These are phyloP conservation scores for Pleoardoris graminearum DNA, from an alignment of 2,329 filamentous ascomycete species.

Conservation along the genomic window DNA sequence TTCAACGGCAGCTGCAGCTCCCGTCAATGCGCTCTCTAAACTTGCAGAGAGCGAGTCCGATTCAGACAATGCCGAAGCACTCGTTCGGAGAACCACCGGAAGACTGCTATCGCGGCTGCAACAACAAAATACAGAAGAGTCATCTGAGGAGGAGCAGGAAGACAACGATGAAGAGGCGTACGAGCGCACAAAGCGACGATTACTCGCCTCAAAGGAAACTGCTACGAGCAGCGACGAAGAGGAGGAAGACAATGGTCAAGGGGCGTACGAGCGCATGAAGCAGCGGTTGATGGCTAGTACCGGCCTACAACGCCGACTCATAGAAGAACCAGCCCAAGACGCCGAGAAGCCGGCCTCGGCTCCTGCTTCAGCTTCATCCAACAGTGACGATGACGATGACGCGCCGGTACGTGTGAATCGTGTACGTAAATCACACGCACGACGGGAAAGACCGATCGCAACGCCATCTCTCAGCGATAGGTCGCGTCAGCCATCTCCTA, in stretches of 20 bases:
- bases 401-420: conserved; percentile 28
- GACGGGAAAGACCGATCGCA: conserved; percentile 14
- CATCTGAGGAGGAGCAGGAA: conserved; percentile 14
- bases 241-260: conserved; percentile 37
- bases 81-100: conserved; percentile 57
- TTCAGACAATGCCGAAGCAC: conserved; percentile 37
- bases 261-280: conserved; percentile 54
- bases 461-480: conserved; percentile 22
- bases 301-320: conserved; percentile 2
- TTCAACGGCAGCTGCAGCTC: conserved; percentile 36
- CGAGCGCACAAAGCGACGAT: conserved; percentile 28
- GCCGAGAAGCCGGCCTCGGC: not conserved
- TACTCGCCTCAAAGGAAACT: conserved; percentile 1
- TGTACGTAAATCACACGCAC: conserved; percentile 17
- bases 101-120: conserved; percentile 65
- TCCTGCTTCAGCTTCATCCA: conserved; percentile 14
- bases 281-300: conserved; percentile 48
- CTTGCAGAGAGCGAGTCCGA: conserved; percentile 52
- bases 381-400: conserved; percentile 36
- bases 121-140: conserved; percentile 32
- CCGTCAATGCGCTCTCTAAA: conserved; percentile 54
- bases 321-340: conserved; percentile 4
- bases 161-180: conserved; percentile 34
- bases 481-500: conserved; percentile 51
- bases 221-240: conserved; percentile 22